These are phyloP conservation scores for Panicum virgatum DNA, from an alignment of 202 grass and related monocot genomes.

Conservation along the genomic window DNA sequence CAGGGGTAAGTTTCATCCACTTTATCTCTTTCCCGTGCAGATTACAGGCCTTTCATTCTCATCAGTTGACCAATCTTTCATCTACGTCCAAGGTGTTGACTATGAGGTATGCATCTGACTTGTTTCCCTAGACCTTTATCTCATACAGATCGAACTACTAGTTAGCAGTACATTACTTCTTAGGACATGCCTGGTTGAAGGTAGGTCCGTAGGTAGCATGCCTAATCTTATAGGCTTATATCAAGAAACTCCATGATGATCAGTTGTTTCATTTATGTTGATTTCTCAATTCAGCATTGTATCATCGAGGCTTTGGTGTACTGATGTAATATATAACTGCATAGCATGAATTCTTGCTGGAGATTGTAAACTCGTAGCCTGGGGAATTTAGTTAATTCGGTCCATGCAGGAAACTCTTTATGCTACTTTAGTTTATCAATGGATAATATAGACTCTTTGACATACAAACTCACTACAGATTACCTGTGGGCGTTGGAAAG, in stretches of 20 bases:
- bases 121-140: constrained; percentile 7
- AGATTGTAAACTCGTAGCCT: background rate
- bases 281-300: background rate
- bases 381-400: background rate
- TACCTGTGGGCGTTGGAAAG: constrained; percentile 75
- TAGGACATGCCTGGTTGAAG: background rate
- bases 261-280: background rate
- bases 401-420: background rate
- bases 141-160: background rate
- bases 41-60: constrained; percentile 90
- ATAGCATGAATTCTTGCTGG: background rate
- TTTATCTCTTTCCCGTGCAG: constrained; percentile 46
- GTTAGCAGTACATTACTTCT: constrained; percentile 10
- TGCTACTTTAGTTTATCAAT: background rate
- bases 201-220: background rate
- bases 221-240: background rate
- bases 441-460: background rate
- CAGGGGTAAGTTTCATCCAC: background rate
- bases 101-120: constrained; percentile 67
- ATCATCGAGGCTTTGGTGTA: background rate
- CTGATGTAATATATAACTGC: background rate
- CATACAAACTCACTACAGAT: constrained; percentile 50
- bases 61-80: constrained; percentile 62
- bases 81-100: constrained; percentile 96
- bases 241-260: background rate